Conservation (phyloP, 2,329 filamentous ascomycete genomes). For the Colletotrichum spinosum region DNA sequence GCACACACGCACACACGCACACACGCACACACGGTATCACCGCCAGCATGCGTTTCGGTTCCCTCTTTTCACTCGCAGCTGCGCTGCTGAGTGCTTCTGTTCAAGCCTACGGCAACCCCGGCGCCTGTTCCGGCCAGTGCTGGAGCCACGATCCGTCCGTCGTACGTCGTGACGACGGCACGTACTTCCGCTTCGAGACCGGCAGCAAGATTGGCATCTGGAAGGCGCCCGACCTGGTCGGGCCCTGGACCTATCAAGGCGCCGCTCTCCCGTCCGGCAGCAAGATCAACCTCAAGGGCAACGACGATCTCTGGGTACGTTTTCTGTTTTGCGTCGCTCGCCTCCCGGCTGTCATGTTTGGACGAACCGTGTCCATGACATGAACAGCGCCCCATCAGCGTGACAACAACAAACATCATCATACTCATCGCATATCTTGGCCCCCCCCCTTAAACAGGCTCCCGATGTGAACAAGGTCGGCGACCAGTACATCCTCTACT, state of each 20-base stretch:
- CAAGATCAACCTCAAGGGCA: slow-evolving; percentile 53
- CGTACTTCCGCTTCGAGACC: slow-evolving; percentile 57
- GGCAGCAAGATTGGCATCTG: slow-evolving; percentile 53
- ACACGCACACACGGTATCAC: neutral
- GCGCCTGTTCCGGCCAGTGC: slow-evolving; percentile 52
- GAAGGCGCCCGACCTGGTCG: slow-evolving; percentile 50
- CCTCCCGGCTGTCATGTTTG: neutral
- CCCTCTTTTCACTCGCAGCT: slow-evolving; percentile 30
- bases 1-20: neutral
- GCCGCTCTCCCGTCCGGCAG: slow-evolving; percentile 52
- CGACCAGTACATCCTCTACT: slow-evolving; percentile 74
- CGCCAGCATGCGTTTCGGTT: slow-evolving; percentile 20
- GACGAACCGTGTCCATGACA: neutral
- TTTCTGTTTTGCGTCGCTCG: neutral
- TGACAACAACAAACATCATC: neutral
- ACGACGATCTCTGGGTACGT: slow-evolving; percentile 56
- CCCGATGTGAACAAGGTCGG: slow-evolving; percentile 72
- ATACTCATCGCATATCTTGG: neutral
- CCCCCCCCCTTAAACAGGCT: slow-evolving; percentile 56
- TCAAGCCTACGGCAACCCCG: slow-evolving; percentile 45
- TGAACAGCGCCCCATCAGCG: neutral
- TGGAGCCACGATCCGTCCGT: slow-evolving; percentile 53
- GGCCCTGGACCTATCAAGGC: slow-evolving; percentile 57
- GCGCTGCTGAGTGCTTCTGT: slow-evolving; percentile 22
- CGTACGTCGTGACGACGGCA: slow-evolving; percentile 52